Conservation (phyloP, 140 eudicot species). For the Anethum foeniculum region DNA sequence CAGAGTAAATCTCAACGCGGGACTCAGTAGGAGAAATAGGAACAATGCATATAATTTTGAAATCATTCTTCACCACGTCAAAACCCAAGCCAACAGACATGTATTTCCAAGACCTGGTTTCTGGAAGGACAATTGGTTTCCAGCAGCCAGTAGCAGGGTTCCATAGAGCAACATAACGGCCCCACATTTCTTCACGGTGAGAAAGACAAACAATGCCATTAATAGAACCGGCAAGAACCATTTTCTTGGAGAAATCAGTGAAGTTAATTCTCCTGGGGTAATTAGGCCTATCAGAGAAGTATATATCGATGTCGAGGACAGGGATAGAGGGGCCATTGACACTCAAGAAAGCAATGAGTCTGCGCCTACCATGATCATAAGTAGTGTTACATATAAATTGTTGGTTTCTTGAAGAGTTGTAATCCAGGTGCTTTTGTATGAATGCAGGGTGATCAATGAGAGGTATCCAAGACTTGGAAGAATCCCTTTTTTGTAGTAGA, state of each 20-base stretch:
- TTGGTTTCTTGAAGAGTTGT: not conserved
- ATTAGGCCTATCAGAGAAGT: not conserved
- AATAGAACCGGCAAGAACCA: not conserved
- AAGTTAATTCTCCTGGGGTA: not conserved
- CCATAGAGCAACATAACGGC: constrained; percentile 2
- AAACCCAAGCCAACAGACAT: constrained; percentile 4
- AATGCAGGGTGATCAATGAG: not conserved
- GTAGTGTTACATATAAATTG: not conserved
- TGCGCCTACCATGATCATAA: not conserved
- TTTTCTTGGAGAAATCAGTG: not conserved
- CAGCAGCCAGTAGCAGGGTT: not conserved
- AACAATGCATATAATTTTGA: not conserved
- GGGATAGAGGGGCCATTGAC: not conserved
- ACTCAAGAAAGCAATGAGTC: not conserved
- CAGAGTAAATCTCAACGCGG: not conserved
- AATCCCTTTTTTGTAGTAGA: not conserved
- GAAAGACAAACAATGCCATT: not conserved
- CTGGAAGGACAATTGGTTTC: not conserved
- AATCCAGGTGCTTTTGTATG: not conserved
- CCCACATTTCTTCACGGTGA: not conserved
- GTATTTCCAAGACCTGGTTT: not conserved
- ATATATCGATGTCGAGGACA: not conserved
- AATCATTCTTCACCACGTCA: not conserved
- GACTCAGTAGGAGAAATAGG: not conserved
- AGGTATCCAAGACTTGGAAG: not conserved